Evolutionary conservation across 352 stramenopile genomes (phyloP).

Genomic region (Phytophthora citricola): DNA sequence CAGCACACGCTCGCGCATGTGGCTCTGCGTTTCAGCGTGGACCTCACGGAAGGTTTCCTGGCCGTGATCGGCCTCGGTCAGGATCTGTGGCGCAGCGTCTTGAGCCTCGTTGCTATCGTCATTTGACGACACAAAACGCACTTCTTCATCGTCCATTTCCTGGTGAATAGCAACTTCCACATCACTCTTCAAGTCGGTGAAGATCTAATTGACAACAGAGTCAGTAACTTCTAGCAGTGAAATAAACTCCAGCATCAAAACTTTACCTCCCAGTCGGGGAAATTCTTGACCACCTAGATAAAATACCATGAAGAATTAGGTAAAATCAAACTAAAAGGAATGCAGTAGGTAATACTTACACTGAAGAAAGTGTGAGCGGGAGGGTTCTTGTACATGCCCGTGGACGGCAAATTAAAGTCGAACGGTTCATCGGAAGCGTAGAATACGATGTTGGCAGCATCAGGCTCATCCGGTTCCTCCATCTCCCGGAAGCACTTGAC

Average conservation of each 20-base stretch:
- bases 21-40: constrained; percentile 60
- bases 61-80: constrained; percentile 63
- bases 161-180: constrained; percentile 62
- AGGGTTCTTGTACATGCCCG: constrained; percentile 59
- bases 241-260: background rate
- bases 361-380: constrained; percentile 60
- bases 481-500: constrained; percentile 79
- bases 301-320: constrained; percentile 6
- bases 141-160: constrained; percentile 53
- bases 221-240: background rate
- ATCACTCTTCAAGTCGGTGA: constrained; percentile 54
- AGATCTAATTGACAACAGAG: constrained; percentile 48
- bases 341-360: constrained; percentile 33
- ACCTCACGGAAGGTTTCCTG: constrained; percentile 59
- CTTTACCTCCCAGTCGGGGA: constrained; percentile 67
- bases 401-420: constrained; percentile 62
- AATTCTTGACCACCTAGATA: constrained; percentile 61
- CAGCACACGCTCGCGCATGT: constrained; percentile 73
- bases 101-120: constrained; percentile 2
- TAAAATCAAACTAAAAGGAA: background rate
- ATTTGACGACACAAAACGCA: constrained; percentile 47
- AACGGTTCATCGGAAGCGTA: constrained; percentile 78
- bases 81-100: constrained; percentile 32
- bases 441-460: constrained; percentile 76
- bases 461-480: constrained; percentile 38